Evolutionary conservation across 108 stramenopile genomes (phyloP).

Genomic region (Discostella stelligeroides): DNA sequence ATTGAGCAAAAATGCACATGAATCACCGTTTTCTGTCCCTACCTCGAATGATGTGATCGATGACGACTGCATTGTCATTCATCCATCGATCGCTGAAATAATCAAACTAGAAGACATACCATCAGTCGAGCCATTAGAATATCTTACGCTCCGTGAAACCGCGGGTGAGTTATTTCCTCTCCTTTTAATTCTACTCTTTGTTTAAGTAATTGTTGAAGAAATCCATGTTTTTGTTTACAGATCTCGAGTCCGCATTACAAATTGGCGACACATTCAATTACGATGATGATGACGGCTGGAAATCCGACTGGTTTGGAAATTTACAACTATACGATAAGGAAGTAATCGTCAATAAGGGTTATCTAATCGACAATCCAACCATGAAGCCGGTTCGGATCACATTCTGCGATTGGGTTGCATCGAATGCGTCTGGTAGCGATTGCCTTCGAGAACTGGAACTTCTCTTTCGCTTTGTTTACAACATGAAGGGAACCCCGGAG

Average conservation of each 20-base stretch:
- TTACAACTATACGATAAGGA: slow-evolving; percentile 67
- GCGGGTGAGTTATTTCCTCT: slow-evolving; percentile 16
- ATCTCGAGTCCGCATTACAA: slow-evolving; percentile 52
- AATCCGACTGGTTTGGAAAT: slow-evolving; percentile 82
- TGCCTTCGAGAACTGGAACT: slow-evolving; percentile 58
- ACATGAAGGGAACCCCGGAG: slow-evolving; percentile 60
- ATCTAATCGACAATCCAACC: slow-evolving; percentile 32
- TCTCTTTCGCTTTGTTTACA: slow-evolving; percentile 67
- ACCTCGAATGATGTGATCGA: background rate
- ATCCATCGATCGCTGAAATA: slow-evolving; percentile 31
- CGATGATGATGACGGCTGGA: slow-evolving; percentile 61
- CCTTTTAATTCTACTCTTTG: slow-evolving; percentile 20
- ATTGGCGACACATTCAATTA: slow-evolving; percentile 48
- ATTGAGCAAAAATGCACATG: background rate
- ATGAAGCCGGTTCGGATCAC: slow-evolving; percentile 33
- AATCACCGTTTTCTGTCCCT: background rate
- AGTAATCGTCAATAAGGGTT: slow-evolving; percentile 59
- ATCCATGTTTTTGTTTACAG: slow-evolving; percentile 16
- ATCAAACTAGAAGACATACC: slow-evolving; percentile 43
- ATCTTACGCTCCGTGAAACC: slow-evolving; percentile 19
- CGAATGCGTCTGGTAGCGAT: slow-evolving; percentile 32
- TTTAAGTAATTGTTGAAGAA: slow-evolving; percentile 40
- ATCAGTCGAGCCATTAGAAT: slow-evolving; percentile 27
- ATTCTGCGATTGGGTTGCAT: slow-evolving; percentile 60
- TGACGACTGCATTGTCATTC: slow-evolving; percentile 22